Evolutionary conservation across 768 basidiomycete species (phyloP).

Genomic region (Xanthoconium purpureum): DNA sequence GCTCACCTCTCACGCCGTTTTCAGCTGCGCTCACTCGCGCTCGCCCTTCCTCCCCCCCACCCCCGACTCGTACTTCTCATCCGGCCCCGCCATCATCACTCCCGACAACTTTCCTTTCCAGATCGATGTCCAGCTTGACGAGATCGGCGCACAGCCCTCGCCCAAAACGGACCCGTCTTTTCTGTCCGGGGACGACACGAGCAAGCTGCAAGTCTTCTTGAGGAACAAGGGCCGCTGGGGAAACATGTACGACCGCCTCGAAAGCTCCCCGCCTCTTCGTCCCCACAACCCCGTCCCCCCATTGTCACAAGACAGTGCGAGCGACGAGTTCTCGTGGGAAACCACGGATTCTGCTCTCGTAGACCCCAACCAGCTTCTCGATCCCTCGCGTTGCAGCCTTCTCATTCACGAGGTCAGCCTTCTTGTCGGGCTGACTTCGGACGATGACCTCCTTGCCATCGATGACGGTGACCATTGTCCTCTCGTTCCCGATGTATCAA

Average conservation of each 20-base stretch:
- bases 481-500: not conserved
- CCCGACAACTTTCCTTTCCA: slow-evolving; percentile 14
- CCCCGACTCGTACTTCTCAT: slow-evolving; percentile 15
- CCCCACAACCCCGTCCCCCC: not conserved
- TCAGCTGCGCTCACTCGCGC: slow-evolving; percentile 10
- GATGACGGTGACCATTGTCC: slow-evolving; percentile 1
- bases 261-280: slow-evolving; percentile 8
- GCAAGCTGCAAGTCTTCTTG: slow-evolving; percentile 14
- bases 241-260: slow-evolving; percentile 4
- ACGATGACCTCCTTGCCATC: slow-evolving; percentile 10
- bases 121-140: slow-evolving; percentile 10
- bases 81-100: slow-evolving; percentile 8
- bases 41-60: slow-evolving; percentile 19
- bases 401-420: slow-evolving; percentile 33
- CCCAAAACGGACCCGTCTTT: not conserved
- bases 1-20: not conserved
- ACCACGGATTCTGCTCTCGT: slow-evolving; percentile 1
- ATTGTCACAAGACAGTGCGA: not conserved
- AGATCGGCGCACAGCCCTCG: not conserved
- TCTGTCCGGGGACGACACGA: slow-evolving; percentile 13
- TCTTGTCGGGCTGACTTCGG: slow-evolving; percentile 29
- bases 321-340: slow-evolving; percentile 19
- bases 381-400: slow-evolving; percentile 24
- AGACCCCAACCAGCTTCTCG: not conserved
- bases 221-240: slow-evolving; percentile 13